These are phyloP conservation scores for Pyrenopolyporus hunteri DNA, from an alignment of 495 filamentous ascomycete species.

Conservation along the genomic window DNA sequence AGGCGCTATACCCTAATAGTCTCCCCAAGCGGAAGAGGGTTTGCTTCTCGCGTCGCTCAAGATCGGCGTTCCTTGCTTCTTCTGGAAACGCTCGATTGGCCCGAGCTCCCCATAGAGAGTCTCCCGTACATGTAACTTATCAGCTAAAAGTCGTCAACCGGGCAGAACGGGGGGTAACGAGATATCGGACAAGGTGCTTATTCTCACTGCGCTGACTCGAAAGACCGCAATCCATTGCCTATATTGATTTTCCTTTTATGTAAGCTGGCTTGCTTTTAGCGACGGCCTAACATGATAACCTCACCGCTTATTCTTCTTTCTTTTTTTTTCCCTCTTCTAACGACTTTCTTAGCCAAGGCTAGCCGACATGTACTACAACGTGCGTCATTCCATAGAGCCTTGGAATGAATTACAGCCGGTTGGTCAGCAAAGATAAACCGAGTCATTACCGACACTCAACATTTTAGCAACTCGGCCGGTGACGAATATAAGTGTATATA, in stretches of 20 bases:
- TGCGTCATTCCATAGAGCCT: too few relatives aligned
- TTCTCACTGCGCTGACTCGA: conserved; percentile 16
- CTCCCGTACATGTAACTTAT: too few relatives aligned
- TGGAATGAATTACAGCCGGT: not conserved
- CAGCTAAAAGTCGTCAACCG: conserved; percentile 5
- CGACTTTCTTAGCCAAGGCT: not conserved
- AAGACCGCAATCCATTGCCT: not conserved
- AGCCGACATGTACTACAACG: too few relatives aligned
- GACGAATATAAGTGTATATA: too few relatives aligned
- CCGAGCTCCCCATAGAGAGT: conserved; percentile 28
- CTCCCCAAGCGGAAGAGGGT: conserved; percentile 25
- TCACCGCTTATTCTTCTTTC: conserved; percentile 24
- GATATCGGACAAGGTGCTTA: conserved; percentile 24
- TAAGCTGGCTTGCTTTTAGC: conserved; percentile 5
- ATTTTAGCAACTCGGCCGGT: not conserved
- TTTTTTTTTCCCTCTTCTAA: not conserved
- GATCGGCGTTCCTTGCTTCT: conserved; percentile 18
- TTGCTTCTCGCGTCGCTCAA: conserved; percentile 24
- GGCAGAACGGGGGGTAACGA: not conserved
- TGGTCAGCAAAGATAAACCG: not conserved
- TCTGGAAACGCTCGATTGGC: conserved; percentile 27
- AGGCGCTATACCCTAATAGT: too few relatives aligned
- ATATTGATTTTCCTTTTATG: conserved; percentile 13
- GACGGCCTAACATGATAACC: conserved; percentile 8
- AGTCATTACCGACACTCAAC: conserved; percentile 5